Conservation (phyloP, 2,329 filamentous ascomycete genomes). For the Botrytis pseudocinerea region DNA sequence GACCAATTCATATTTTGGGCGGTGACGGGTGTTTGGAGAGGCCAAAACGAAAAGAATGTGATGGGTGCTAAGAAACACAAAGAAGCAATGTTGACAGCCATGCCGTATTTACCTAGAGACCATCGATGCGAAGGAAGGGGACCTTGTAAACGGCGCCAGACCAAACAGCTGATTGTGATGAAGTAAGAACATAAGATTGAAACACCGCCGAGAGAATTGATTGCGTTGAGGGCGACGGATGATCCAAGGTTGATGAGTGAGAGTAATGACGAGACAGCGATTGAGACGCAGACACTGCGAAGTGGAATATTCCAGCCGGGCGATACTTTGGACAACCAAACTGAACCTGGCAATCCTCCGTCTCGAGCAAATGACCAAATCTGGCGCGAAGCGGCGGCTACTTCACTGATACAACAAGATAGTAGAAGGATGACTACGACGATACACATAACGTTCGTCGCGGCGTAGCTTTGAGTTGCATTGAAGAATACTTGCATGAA, state of each 20-base stretch:
- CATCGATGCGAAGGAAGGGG: conserved; percentile 45
- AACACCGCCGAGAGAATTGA: conserved; percentile 51
- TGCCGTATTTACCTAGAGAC: conserved; percentile 46
- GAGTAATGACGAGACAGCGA: conserved; percentile 24
- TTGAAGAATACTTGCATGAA: conserved; percentile 41
- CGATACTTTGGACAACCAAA: conserved; percentile 43
- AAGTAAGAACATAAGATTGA: conserved; percentile 53
- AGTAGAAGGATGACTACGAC: conserved; percentile 45
- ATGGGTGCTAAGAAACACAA: conserved; percentile 46
- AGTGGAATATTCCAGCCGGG: conserved; percentile 28
- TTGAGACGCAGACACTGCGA: conserved; percentile 27
- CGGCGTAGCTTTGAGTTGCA: conserved; percentile 38
- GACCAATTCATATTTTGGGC: conserved; percentile 49
- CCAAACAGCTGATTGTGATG: conserved; percentile 46
- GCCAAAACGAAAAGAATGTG: conserved; percentile 50
- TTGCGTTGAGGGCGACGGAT: conserved; percentile 51
- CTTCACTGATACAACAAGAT: conserved; percentile 43
- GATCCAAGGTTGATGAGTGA: conserved; percentile 51
- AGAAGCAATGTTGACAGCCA: conserved; percentile 45
- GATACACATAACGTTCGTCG: conserved; percentile 49
- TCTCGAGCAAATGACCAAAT: conserved; percentile 48
- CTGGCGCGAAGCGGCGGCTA: conserved; percentile 41
- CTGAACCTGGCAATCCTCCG: conserved; percentile 44
- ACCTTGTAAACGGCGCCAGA: conserved; percentile 40
- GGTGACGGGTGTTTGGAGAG: conserved; percentile 42